These are phyloP conservation scores for Setaria viridis DNA, from an alignment of 202 grass and related monocot genomes.

Conservation along the genomic window DNA sequence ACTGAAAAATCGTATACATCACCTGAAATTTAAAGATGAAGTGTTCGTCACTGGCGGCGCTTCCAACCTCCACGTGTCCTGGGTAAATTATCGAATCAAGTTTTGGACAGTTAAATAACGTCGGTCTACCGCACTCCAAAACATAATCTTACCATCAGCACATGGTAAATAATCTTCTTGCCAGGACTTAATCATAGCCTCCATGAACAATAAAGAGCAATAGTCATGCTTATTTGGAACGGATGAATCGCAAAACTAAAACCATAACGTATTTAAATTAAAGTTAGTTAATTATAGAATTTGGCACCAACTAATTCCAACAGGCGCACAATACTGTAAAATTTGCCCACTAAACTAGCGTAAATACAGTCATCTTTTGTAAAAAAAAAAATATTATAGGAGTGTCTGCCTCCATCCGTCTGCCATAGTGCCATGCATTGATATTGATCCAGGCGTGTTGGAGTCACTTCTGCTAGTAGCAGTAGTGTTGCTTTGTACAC, in stretches of 20 bases:
- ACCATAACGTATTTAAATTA: too few species aligned
- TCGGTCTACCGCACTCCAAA: neutral
- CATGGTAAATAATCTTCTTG: neutral
- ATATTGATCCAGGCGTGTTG: too few species aligned
- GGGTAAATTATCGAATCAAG: constrained; percentile 20
- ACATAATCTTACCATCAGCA: neutral
- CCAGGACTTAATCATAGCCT: neutral
- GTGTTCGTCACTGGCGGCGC: constrained; percentile 35
- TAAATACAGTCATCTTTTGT: too few species aligned
- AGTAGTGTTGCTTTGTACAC: neutral
- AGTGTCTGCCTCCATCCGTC: too few species aligned
- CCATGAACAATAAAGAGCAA: neutral
- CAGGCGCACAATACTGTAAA: too few species aligned
- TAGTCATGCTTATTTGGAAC: neutral
- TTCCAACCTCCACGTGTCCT: neutral
- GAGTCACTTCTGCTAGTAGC: neutral
- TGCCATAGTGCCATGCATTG: too few species aligned
- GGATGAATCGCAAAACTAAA: neutral
- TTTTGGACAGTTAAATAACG: neutral
- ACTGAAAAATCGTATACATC: neutral
- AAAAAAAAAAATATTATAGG: too few species aligned
- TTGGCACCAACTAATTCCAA: too few species aligned
- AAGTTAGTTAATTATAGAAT: too few species aligned
- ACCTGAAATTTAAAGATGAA: constrained; percentile 12
- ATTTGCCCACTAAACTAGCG: too few species aligned